Evolutionary conservation across 148 eudicot genomes (phyloP).

Genomic region (Persicaria tinctoria): DNA sequence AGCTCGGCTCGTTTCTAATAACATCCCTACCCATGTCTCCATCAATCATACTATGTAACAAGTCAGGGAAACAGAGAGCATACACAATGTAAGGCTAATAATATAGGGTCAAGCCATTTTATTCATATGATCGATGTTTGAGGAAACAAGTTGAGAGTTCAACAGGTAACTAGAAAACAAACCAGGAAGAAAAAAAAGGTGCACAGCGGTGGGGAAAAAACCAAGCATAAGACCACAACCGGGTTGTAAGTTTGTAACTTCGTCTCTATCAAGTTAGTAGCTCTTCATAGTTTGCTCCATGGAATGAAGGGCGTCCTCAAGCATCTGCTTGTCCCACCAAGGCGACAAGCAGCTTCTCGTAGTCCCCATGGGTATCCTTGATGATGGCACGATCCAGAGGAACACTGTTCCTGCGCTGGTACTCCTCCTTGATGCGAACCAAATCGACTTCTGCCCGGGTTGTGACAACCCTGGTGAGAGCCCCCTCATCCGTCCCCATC

Average conservation of each 20-base stretch:
- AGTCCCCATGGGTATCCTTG: slow-evolving; percentile 77
- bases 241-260: neutral
- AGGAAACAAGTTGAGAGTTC: neutral
- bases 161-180: neutral
- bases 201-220: neutral
- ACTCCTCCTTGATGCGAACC: slow-evolving; percentile 69
- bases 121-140: neutral
- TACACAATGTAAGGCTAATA: neutral
- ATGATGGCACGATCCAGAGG: slow-evolving; percentile 62
- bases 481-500: slow-evolving; percentile 80
- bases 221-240: neutral
- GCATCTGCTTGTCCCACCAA: slow-evolving; percentile 57
- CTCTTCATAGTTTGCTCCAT: neutral
- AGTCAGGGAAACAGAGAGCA: no score
- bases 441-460: slow-evolving; percentile 82
- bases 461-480: slow-evolving; percentile 75
- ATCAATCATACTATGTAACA: no score
- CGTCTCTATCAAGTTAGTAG: neutral
- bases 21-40: no score
- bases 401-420: slow-evolving; percentile 66
- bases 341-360: slow-evolving; percentile 70
- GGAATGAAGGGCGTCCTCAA: neutral
- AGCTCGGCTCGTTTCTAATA: no score
- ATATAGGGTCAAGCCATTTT: neutral
- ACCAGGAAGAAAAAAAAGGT: neutral